Evolutionary conservation across 345 rosid genomes (phyloP), one percentile per base, ranked within the genome.

Genomic region (Moringa oleifera): DNA sequence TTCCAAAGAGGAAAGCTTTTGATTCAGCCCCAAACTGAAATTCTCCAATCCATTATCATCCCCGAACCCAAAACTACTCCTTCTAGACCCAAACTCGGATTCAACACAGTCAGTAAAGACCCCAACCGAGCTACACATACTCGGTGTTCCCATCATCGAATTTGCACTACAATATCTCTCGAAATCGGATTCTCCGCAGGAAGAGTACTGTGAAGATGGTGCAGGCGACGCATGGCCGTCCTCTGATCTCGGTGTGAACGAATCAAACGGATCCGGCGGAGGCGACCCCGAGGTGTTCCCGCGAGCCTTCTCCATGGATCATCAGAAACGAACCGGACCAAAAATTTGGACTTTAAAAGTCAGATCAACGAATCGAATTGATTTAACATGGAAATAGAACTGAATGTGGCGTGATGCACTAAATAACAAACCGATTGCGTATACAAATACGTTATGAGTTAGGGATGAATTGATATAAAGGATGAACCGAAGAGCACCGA

Each of bases 121-220:
- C 47, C 79, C 83, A 7, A 71, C 58, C 3, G 88, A 82, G 75
- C 94, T 78, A 50, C 85, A 80, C 68, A 88, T 8, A 64, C 91
- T 85, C 0, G 94, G 96, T 5, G 96, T 90, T 37, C 90, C 96
- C 68, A 86, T 64, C 7, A 75, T 89, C 66, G 96, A 93, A 75
- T 85, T 87, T 6, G 94, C 96, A 63, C 94, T 93, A 67, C 86
- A 84, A 50, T 93, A 93, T 8, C 88, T 79, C 61, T 88, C 96
- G 51, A 83, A 80, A 62, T 90, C 97, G 17, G 94, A 87, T 62
- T 88, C 98, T 25, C 87, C 97, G 20, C 94, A 88, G 0, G 97
- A 85, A 19, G 98, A 85, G 70, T 84, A 83, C 64, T 77, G 85
- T 66, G 96, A 82, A n/a, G 80, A 75, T 17, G 80, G 70, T 22